Conservation (phyloP, 176 grass and related monocot genomes). For the Tuctoria greenei region DNA sequence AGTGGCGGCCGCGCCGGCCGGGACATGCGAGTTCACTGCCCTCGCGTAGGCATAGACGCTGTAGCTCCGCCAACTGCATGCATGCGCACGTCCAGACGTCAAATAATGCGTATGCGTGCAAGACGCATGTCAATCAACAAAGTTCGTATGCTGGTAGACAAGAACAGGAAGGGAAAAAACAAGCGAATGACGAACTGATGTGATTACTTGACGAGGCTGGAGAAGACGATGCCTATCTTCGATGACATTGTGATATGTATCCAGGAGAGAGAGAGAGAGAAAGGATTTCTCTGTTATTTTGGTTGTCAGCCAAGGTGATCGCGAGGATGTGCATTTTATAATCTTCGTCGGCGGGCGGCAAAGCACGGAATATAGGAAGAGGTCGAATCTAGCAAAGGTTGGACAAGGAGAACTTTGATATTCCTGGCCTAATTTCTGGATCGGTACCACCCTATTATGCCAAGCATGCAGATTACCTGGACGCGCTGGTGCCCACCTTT, state of each 20-base stretch:
- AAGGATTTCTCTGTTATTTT: neutral
- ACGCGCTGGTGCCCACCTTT: neutral
- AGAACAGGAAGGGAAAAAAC: neutral
- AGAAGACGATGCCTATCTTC: slow-evolving; percentile 13
- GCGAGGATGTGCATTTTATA: slow-evolving; percentile 5
- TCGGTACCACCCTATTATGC: neutral
- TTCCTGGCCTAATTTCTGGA: slow-evolving; percentile 34
- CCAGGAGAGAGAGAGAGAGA: neutral
- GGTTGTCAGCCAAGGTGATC: neutral
- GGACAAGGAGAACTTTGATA: slow-evolving; percentile 10
- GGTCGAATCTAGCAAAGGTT: slow-evolving; percentile 26
- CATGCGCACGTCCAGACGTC: neutral
- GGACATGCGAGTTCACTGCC: neutral
- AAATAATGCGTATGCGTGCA: neutral
- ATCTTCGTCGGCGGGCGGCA: neutral
- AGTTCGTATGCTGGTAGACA: no score
- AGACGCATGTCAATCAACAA: neutral
- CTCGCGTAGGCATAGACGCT: slow-evolving; percentile 2
- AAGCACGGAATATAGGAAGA: neutral
- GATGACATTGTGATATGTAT: slow-evolving; percentile 14
- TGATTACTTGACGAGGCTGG: slow-evolving; percentile 12
- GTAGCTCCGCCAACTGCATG: slow-evolving; percentile 22
- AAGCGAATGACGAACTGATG: neutral
- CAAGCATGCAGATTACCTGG: neutral
- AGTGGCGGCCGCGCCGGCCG: neutral